Base-by-base conservation (phyloP, 2,329 filamentous ascomycete species). In the Colletotrichum falcatum region DNA sequence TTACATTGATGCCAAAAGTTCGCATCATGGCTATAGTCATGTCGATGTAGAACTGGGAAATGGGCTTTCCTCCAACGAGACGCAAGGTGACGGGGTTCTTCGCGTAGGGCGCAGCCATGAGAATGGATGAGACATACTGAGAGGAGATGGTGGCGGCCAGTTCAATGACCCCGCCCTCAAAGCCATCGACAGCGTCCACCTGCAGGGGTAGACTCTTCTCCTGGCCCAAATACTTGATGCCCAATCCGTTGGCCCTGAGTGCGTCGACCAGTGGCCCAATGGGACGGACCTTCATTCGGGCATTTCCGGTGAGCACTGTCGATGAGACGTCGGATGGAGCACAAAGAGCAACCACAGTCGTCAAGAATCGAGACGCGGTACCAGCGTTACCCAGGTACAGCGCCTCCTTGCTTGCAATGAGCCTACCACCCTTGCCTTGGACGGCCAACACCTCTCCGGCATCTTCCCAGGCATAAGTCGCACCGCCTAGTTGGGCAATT, bases 11-110 rank as follows among this genome's bases (percentile, higher is more conserved):
- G 60, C 96, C 96, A 77, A 99, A 99, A 2, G 92, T 88, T 65
- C 88, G 88, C 96, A 99, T 99, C 95, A 99, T 99, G 20, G 94
- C 89, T 63, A 97, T 94, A 2, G 96, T 99, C 95, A 99, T 98
- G 79, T 99, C 94, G 77, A 99, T 98, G 80, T 99, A 99, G 2
- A 91, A 90, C 79, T 98, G 95, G 1, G 95, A 98, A 74, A 99
- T 97, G 53, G 96, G 95, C 80, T 97, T 98, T 65, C 95, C 96
- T n/a, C 96, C 96, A 16, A 98, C 92, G 48, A 99, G 87, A 49
- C 91, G 92, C 74, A 99, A 84, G 0, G 94, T 98, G 46, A 99
- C 95, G 0, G 95, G 93, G 73, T 94, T 91, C 82, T 97, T 98
- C 55, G 96, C 96, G 78, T 98, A 99, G 0, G 96, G 96, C 0